Evolutionary conservation across 495 filamentous ascomycete genomes (phyloP).

Genomic region (Friedmanniomyces simplex): DNA sequence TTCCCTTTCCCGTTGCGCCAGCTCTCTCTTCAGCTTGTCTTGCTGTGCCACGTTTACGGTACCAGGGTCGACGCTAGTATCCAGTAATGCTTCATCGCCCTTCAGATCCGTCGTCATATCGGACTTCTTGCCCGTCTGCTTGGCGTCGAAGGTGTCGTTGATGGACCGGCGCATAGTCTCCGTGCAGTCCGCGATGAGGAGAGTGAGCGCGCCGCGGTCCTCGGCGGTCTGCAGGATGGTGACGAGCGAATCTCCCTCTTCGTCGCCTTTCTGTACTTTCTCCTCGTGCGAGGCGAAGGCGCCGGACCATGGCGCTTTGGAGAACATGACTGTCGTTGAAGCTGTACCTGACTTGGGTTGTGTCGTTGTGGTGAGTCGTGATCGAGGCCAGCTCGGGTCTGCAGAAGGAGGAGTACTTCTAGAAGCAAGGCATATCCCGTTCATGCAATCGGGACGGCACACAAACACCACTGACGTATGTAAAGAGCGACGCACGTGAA

Average conservation of each 20-base stretch:
- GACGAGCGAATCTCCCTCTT: constrained; percentile 27
- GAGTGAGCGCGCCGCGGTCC: constrained; percentile 29
- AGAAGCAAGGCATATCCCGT: no score
- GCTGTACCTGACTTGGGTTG: no score
- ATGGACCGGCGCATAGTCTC: constrained; percentile 30
- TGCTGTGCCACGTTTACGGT: constrained; percentile 24
- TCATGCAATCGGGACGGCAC: no score
- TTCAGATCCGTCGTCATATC: constrained; percentile 18
- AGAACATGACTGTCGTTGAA: constrained; percentile 20
- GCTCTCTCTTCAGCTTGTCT: constrained; percentile 20
- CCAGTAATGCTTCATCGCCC: constrained; percentile 6
- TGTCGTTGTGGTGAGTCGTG: not conserved
- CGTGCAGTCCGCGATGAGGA: constrained; percentile 33
- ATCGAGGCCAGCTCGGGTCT: no score
- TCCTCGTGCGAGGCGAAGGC: constrained; percentile 22
- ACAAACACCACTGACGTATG: no score
- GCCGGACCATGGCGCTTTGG: constrained; percentile 8
- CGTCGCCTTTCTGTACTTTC: constrained; percentile 11
- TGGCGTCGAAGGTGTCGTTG: constrained; percentile 30
- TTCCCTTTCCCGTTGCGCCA: constrained; percentile 27
- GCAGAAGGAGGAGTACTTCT: no score
- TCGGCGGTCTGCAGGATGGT: constrained; percentile 30
- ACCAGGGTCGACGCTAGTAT: constrained; percentile 19
- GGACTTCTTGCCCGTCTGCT: constrained; percentile 23
- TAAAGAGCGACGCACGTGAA: no score